Evolutionary conservation across 306 rosid genomes (phyloP).

Genomic region (Vicia villosa): DNA sequence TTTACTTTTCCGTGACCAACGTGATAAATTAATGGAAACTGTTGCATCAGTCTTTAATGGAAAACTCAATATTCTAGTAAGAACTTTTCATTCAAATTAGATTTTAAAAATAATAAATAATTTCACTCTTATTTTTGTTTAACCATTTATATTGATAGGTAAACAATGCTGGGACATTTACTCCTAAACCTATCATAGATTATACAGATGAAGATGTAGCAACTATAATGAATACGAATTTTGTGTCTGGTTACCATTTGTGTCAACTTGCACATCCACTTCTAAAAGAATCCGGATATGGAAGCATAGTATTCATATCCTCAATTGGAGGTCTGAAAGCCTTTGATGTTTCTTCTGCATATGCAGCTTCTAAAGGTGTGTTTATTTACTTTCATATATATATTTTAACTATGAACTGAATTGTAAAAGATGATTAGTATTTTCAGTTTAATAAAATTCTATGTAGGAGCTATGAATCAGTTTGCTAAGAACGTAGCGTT

Average conservation of each 20-base stretch:
- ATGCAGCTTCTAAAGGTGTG: conserved; percentile 70
- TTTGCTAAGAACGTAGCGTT: conserved; percentile 58
- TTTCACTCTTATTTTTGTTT: too few species aligned
- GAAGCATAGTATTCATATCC: conserved; percentile 43
- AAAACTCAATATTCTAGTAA: conserved; percentile 51
- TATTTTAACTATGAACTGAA: background rate
- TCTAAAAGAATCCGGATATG: conserved; percentile 38
- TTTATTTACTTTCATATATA: background rate
- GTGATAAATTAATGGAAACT: conserved; percentile 33
- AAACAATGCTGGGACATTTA: conserved; percentile 42
- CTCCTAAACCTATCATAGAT: background rate
- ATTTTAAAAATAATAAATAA: background rate
- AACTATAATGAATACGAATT: conserved; percentile 34
- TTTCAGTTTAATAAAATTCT: background rate
- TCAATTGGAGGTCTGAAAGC: conserved; percentile 38
- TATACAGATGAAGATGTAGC: conserved; percentile 33
- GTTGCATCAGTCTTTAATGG: conserved; percentile 31
- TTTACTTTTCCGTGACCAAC: conserved; percentile 24
- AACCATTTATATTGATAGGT: background rate
- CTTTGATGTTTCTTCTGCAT: conserved; percentile 40
- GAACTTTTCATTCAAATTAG: background rate
- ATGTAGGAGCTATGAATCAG: conserved; percentile 61
- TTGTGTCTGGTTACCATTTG: conserved; percentile 38
- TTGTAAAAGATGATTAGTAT: background rate
- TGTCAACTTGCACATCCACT: too few species aligned